phyloP scores from a whole-genome alignment of 352 stramenopile species.

The Globisporangium splendens region DNA sequence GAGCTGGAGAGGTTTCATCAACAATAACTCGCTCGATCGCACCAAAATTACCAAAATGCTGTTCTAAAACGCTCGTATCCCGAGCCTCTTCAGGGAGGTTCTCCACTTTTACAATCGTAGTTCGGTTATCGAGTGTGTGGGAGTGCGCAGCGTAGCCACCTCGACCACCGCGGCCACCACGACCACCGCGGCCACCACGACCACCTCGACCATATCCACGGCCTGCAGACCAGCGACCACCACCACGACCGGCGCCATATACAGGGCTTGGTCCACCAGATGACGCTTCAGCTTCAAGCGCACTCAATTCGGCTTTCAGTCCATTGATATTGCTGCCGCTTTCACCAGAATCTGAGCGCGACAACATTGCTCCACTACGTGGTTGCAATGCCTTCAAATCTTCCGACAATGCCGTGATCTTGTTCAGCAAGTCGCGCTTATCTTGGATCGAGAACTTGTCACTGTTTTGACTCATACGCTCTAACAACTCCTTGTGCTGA shows the following conservation, averaged over 20 bases:
- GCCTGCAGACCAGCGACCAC: conserved; percentile 33
- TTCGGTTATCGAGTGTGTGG: conserved; percentile 81
- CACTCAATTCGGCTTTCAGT: conserved; percentile 64
- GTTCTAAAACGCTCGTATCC: conserved; percentile 69
- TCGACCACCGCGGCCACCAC: conserved; percentile 35
- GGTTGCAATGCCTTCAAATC: conserved; percentile 64
- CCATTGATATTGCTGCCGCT: conserved; percentile 35
- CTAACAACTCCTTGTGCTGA: conserved; percentile 79
- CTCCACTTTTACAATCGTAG: conserved; percentile 76
- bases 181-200: conserved; percentile 40
- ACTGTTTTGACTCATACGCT: conserved; percentile 79
- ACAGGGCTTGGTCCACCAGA: conserved; percentile 8
- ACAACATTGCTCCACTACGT: conserved; percentile 8
- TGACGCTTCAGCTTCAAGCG: conserved; percentile 55
- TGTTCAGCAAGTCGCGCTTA: conserved; percentile 78
- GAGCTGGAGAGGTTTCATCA: conserved; percentile 38
- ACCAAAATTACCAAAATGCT: conserved; percentile 88
- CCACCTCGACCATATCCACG: conserved; percentile 43
- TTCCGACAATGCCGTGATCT: conserved; percentile 72
- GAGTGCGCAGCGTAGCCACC: conserved; percentile 35
- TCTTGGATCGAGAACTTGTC: conserved; percentile 62
- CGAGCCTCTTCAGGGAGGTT: conserved; percentile 75
- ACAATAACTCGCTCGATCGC: conserved; percentile 75
- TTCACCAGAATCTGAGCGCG: conserved; percentile 6
- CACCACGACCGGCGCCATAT: conserved; percentile 24